Conservation (phyloP, 495 filamentous ascomycete genomes). For the Penicillium paradoxum region DNA sequence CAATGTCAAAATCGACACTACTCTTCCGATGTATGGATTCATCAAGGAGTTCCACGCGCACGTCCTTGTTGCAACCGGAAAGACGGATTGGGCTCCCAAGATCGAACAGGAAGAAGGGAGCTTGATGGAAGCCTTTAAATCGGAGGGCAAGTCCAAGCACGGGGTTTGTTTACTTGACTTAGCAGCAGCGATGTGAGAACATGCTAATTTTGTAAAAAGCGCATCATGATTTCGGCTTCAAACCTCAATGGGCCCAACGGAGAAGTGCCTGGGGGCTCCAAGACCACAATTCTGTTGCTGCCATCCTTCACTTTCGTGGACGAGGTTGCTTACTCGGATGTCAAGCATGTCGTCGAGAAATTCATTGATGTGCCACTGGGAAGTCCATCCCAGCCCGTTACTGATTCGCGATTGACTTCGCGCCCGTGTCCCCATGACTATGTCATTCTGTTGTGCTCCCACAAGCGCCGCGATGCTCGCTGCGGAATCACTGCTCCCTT, state of each 20-base stretch:
- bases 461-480: slow-evolving; percentile 84
- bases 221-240: slow-evolving; percentile 86
- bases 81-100: slow-evolving; percentile 74
- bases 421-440: slow-evolving; percentile 72
- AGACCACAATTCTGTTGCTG: slow-evolving; percentile 77
- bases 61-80: slow-evolving; percentile 84
- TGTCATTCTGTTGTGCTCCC: slow-evolving; percentile 88
- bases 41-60: slow-evolving; percentile 85
- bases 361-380: slow-evolving; percentile 50
- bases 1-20: slow-evolving; percentile 66
- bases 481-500: slow-evolving; percentile 93
- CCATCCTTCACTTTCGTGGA: slow-evolving; percentile 83
- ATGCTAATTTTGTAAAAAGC: slow-evolving; percentile 39
- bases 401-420: slow-evolving; percentile 39
- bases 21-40: slow-evolving; percentile 71
- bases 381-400: slow-evolving; percentile 50
- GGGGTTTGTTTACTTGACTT: slow-evolving; percentile 48
- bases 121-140: slow-evolving; percentile 81
- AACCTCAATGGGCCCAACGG: slow-evolving; percentile 63
- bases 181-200: background rate
- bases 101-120: slow-evolving; percentile 83
- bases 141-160: slow-evolving; percentile 56
- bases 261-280: background rate
- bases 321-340: slow-evolving; percentile 63
- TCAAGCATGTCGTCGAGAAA: slow-evolving; percentile 62